Conservation (phyloP, 306 rosid species). For the Carpinus viminea region DNA sequence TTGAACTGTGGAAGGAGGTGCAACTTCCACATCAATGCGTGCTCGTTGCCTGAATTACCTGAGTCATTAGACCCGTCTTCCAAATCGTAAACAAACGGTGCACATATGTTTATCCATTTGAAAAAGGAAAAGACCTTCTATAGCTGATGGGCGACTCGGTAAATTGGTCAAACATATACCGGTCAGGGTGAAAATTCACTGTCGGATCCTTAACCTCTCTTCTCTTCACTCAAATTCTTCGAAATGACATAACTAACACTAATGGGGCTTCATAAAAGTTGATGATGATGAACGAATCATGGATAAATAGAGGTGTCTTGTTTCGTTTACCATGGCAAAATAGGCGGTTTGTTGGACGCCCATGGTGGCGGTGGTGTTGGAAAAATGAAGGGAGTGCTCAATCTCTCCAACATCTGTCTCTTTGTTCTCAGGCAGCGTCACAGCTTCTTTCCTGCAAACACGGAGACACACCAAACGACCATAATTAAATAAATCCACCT, state of each 20-base stretch:
- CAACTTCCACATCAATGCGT: no score
- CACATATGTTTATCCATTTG: no score
- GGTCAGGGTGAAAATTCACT: background rate
- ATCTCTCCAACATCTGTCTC: constrained; percentile 44
- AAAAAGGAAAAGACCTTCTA: background rate
- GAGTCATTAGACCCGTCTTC: no score
- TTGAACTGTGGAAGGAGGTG: no score
- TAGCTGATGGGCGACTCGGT: background rate
- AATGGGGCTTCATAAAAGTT: background rate
- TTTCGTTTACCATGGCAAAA: constrained; percentile 61
- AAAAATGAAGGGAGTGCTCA: constrained; percentile 48
- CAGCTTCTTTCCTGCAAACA: constrained; percentile 59
- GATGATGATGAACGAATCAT: background rate
- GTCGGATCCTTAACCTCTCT: background rate
- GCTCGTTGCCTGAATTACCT: no score
- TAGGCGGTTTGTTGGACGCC: constrained; percentile 53
- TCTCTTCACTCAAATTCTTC: background rate
- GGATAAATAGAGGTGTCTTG: background rate
- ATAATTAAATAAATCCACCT: constrained; percentile 4
- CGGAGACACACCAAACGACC: constrained; percentile 5
- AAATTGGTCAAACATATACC: background rate
- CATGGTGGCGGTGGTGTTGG: constrained; percentile 38
- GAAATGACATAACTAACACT: background rate
- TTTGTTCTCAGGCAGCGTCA: constrained; percentile 58
- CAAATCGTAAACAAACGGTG: no score